Conservation (phyloP, 1,139 yeast species). For the Scheffersomyces illinoinensis region DNA sequence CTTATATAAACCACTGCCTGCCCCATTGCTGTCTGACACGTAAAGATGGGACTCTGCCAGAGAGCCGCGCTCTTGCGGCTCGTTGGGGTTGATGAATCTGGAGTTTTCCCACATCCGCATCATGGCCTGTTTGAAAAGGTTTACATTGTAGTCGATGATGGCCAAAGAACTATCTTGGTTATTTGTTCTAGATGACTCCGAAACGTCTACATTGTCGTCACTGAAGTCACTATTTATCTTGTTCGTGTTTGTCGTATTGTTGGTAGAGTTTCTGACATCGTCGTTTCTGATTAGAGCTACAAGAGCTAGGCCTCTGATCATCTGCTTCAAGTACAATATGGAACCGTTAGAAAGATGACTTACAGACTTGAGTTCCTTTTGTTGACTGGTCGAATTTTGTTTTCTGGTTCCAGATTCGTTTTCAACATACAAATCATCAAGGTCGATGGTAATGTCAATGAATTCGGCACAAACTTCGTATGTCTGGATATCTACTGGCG, state of each 20-base stretch:
- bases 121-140: slow-evolving; percentile 74
- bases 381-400: slow-evolving; percentile 4
- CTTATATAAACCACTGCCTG: neutral
- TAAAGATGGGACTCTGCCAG: neutral
- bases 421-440: slow-evolving; percentile 70
- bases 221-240: slow-evolving; percentile 3
- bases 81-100: slow-evolving; percentile 5
- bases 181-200: slow-evolving; percentile 3
- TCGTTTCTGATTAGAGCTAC: slow-evolving; percentile 83
- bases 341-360: slow-evolving; percentile 82
- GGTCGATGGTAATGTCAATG: slow-evolving; percentile 88
- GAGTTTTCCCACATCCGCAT: slow-evolving; percentile 72
- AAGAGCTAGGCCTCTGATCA: slow-evolving; percentile 90
- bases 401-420: slow-evolving; percentile 6
- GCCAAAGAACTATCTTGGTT: slow-evolving; percentile 56
- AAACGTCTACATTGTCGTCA: neutral
- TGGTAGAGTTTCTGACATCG: slow-evolving; percentile 23
- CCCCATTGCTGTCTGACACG: neutral
- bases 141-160: slow-evolving; percentile 86
- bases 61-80: neutral
- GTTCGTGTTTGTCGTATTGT: neutral
- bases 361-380: slow-evolving; percentile 57
- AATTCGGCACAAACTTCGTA: slow-evolving; percentile 97
- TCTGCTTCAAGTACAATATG: slow-evolving; percentile 78
- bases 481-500: slow-evolving; percentile 93